A percentile compares a stretch with the other conserved stretches of the same genome.
phyloP scores from a whole-genome alignment of 345 rosid genomes.

The Arabidopsis suecica region DNA sequence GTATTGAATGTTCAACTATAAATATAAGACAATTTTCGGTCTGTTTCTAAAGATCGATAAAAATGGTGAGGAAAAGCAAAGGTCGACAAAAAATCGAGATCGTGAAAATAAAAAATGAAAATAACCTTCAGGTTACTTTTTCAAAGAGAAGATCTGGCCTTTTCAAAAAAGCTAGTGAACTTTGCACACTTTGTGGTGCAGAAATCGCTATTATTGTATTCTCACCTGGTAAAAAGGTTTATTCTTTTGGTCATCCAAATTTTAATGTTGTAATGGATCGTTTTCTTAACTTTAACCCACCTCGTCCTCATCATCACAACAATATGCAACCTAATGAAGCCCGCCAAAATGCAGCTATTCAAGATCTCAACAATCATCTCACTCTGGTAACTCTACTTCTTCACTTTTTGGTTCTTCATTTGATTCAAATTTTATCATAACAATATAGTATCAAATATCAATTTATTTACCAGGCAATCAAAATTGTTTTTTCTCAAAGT shows the following conservation, averaged over 20 bases:
- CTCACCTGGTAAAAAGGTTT: conserved; percentile 48
- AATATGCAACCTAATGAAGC: conserved; percentile 27
- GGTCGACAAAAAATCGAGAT: conserved; percentile 42
- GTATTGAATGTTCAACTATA: no score
- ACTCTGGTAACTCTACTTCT: no score
- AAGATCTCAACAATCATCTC: no score
- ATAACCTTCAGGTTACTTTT: conserved; percentile 20
- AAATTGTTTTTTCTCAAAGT: no score
- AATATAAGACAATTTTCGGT: no score
- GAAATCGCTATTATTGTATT: conserved; percentile 33
- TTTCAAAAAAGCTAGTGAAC: conserved; percentile 42
- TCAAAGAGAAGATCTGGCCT: not conserved
- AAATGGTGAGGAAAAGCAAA: conserved; percentile 48
- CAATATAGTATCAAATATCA: no score
- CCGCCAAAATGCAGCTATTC: no score
- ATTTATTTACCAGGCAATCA: no score
- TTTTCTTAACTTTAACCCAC: conserved; percentile 37
- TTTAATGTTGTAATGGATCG: conserved; percentile 48
- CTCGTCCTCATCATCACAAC: conserved; percentile 5
- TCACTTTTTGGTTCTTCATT: no score
- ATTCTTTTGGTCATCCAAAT: conserved; percentile 66
- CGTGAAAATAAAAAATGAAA: conserved; percentile 36
- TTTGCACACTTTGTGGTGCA: conserved; percentile 36
- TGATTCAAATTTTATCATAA: no score
- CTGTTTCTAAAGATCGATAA: not conserved